Base-by-base conservation (phyloP, 495 filamentous ascomycete genomes). In the Achaetomiella virescens region DNA sequence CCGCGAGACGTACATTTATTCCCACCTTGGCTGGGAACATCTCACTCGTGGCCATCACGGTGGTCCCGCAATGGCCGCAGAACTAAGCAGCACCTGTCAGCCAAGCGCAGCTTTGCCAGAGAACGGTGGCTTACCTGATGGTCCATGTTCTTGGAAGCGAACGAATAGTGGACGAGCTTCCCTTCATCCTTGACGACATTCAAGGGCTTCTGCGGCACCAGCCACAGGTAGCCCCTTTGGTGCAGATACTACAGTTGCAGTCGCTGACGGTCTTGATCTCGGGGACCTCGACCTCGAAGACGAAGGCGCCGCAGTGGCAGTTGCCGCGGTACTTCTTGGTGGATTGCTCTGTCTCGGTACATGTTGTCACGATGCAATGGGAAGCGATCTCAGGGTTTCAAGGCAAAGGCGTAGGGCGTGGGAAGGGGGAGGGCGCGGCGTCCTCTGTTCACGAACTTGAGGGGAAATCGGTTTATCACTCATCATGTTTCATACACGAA, bases 191-290 rank as follows among this genome's bases (percentile, higher is more conserved):
- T 76, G 60, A 79, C 57, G 37, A 76, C 57, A 27, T 55, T 71
- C 54, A 75, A 52, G 22, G 61, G 42, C 14, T 62, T 65, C 6
- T 42, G 43, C 8, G 59, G 58, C 31, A 69, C 64, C 15, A 70
- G 27, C 69, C 70, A 79, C 27, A 74, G 46, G 17, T 70, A 71
- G 12, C 60, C 72, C 61, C 75, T 74, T 72, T 76, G 58, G 50
- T 60, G 67, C 78, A 81, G 48, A 73, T 74, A 67, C 77, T 79
- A 63, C 81, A 84, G 52, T 80, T 76, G 64, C 79, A 84, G 46
- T 66, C 63, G 1, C 3, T 44, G 2, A 51, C 64, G 6, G 56
- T 57, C 55, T 61, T 73, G 56, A 78, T 63, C 56, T 79, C 68
- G 20, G 78, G 75, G 6, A 75, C 9, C 9, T 65, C 62, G 52